Conservation (phyloP, 2,329 filamentous ascomycete species). For the Trichoderma breve region DNA sequence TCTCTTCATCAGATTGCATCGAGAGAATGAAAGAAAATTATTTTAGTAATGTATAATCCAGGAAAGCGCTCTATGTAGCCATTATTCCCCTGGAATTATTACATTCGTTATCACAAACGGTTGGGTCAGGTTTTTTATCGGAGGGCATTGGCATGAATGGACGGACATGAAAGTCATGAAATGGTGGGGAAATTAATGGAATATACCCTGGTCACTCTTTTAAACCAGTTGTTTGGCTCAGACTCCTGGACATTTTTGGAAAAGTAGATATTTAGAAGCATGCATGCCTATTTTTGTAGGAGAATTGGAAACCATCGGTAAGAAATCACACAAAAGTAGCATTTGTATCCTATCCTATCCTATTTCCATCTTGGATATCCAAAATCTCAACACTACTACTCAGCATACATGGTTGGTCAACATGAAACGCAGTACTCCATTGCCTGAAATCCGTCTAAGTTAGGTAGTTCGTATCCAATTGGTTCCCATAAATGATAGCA, state of each 20-base stretch:
- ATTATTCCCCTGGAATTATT: not conserved
- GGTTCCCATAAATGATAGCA: not conserved
- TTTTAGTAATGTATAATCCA: conserved; percentile 13
- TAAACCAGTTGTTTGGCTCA: not conserved
- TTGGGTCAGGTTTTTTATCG: not conserved
- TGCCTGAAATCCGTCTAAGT: conserved; percentile 8
- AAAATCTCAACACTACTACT: not conserved
- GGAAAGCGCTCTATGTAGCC: not conserved
- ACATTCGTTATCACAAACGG: not conserved
- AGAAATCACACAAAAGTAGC: not conserved
- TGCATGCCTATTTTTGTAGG: too few species aligned
- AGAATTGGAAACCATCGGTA: not conserved
- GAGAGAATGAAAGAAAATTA: too few species aligned
- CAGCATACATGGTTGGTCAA: not conserved
- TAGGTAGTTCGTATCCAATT: conserved; percentile 14
- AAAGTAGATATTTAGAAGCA: not conserved
- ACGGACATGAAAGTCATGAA: not conserved
- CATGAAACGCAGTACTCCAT: conserved; percentile 13
- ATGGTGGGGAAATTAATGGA: not conserved
- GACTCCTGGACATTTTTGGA: not conserved
- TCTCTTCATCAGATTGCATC: not conserved
- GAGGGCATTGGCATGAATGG: not conserved
- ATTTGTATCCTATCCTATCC: not conserved
- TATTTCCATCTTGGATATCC: not conserved
- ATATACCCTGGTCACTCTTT: conserved; percentile 1